phyloP scores from a whole-genome alignment of 208 protist genomes.

The Herpetomonas samuelpessoai region DNA sequence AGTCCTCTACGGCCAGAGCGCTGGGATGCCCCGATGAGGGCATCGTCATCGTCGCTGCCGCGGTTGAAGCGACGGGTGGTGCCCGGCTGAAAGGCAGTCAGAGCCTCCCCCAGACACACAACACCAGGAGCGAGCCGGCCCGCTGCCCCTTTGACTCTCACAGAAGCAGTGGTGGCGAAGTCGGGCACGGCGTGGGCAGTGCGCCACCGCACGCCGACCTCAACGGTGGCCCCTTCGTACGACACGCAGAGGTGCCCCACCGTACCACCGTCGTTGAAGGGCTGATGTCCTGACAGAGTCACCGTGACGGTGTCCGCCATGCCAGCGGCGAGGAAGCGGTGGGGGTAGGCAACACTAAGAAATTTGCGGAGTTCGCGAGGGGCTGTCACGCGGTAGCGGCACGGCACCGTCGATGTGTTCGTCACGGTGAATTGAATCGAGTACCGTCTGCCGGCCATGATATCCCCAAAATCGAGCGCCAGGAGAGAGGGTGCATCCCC shows the following conservation, averaged over 20 bases:
- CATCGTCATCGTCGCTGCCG: conserved; percentile 7
- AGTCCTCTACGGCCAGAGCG: no score
- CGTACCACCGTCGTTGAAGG: conserved; percentile 26
- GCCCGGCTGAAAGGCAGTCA: conserved; percentile 24
- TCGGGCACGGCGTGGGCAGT: conserved; percentile 37
- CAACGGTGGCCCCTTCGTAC: conserved; percentile 44
- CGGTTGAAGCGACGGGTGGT: conserved; percentile 13
- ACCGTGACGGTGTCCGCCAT: conserved; percentile 54
- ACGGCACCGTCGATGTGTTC: conserved; percentile 78
- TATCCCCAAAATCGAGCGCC: conserved; percentile 46
- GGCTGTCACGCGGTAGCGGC: conserved; percentile 67
- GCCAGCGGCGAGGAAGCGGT: conserved; percentile 73
- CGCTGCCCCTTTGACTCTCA: no score
- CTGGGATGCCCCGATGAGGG: no score
- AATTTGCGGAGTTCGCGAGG: conserved; percentile 18
- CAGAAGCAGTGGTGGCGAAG: no score
- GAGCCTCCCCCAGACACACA: conserved; percentile 22
- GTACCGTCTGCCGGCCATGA: conserved; percentile 48
- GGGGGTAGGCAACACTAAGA: conserved; percentile 50
- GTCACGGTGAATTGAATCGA: conserved; percentile 38
- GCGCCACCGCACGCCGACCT: conserved; percentile 28
- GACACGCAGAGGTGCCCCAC: conserved; percentile 22
- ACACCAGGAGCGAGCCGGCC: conserved; percentile 14
- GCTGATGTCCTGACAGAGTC: conserved; percentile 49
- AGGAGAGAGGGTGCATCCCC: conserved; percentile 12